phyloP scores from a whole-genome alignment of 1,284 basidiomycete genomes.

The Marasmius oreades region DNA sequence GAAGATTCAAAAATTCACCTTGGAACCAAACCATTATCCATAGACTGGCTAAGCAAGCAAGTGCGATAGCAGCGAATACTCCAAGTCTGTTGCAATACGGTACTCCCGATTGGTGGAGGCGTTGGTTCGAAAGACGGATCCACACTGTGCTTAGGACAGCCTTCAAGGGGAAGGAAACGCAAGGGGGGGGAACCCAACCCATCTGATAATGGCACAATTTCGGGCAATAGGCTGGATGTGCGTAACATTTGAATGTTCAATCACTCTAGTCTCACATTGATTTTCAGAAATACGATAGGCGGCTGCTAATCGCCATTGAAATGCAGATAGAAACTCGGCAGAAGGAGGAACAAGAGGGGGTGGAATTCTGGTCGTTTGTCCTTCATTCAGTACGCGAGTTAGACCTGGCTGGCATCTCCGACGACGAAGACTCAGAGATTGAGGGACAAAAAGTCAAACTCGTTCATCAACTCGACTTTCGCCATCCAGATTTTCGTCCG shows the following conservation, averaged over 20 bases:
- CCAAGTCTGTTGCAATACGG: background rate
- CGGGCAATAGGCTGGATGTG: background rate
- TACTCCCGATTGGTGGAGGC: background rate
- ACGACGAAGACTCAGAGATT: conserved; percentile 2
- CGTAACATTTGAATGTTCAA: background rate
- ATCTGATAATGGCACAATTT: too few species aligned
- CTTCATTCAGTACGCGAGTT: background rate
- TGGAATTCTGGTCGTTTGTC: background rate
- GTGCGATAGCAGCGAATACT: background rate
- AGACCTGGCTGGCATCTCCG: conserved; percentile 3
- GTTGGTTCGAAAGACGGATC: background rate
- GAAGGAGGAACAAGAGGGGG: background rate
- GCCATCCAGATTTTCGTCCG: conserved; percentile 4
- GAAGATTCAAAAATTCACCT: background rate
- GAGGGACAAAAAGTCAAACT: background rate
- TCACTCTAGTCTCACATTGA: background rate
- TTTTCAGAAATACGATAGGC: conserved; percentile 3
- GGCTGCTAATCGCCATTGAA: background rate
- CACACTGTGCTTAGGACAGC: background rate
- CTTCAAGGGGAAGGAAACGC: background rate
- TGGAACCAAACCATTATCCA: background rate
- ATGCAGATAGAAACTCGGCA: background rate
- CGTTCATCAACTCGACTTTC: background rate
- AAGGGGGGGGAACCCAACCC: too few species aligned
- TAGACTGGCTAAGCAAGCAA: background rate